phyloP scores from a whole-genome alignment of 352 stramenopile species.

The Globisporangium nunn region DNA sequence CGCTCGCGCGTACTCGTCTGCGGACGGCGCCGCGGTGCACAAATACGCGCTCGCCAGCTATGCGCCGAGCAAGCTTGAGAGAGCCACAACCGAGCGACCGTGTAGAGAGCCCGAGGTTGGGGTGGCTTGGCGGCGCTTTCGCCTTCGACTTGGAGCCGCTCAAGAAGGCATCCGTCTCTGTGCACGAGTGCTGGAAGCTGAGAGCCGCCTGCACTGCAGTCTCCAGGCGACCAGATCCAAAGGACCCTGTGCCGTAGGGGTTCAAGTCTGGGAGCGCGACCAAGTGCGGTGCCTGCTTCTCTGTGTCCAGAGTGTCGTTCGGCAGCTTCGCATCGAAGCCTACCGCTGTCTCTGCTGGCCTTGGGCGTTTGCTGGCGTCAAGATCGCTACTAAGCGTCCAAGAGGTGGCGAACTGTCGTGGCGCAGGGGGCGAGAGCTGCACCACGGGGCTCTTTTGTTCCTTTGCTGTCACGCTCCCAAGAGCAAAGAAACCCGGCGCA shows the following conservation, averaged over 20 bases:
- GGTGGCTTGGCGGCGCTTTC: background rate
- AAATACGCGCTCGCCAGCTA: background rate
- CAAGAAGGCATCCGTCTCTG: slow-evolving; percentile 10
- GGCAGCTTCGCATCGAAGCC: slow-evolving; percentile 9
- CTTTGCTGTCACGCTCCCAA: no score
- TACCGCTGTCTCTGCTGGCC: background rate
- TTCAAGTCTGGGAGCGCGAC: slow-evolving; percentile 44
- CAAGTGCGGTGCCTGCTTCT: slow-evolving; percentile 16
- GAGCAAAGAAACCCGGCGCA: background rate
- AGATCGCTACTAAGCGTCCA: background rate
- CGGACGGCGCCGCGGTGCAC: background rate
- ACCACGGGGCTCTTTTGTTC: background rate
- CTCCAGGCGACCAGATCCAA: slow-evolving; percentile 41
- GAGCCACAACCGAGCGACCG: slow-evolving; percentile 1
- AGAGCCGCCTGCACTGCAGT: slow-evolving; percentile 42
- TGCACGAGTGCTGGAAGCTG: slow-evolving; percentile 7
- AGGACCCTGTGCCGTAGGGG: slow-evolving; percentile 49
- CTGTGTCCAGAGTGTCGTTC: background rate
- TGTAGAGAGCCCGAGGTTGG: slow-evolving; percentile 11
- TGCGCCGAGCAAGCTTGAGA: slow-evolving; percentile 3
- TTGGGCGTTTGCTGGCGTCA: background rate
- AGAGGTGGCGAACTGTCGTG: background rate
- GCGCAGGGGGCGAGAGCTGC: background rate
- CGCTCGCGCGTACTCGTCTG: background rate
- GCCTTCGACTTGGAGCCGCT: background rate